A percentile compares a stretch with the other conserved stretches of the same genome.
Evolutionary conservation across 768 basidiomycete species (phyloP).

Genomic region (Amanita polypyramis): DNA sequence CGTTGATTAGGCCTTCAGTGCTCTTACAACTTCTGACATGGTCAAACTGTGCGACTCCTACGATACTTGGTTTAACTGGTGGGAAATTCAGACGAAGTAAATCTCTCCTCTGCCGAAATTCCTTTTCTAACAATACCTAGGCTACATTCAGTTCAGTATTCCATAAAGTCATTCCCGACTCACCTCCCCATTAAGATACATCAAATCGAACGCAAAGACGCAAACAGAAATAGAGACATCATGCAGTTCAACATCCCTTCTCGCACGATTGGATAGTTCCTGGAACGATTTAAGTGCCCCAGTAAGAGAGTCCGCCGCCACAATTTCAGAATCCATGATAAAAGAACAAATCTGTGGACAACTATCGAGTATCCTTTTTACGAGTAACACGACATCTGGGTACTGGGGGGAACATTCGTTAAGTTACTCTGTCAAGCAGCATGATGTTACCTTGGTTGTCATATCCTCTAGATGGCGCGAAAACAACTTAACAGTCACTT

Average conservation of each 20-base stretch:
- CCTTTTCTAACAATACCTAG: slow-evolving; percentile 55
- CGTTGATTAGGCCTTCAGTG: slow-evolving; percentile 42
- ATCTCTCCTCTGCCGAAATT: slow-evolving; percentile 62
- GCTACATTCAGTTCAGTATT: neutral
- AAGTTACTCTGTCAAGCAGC: slow-evolving; percentile 3
- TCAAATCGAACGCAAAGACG: slow-evolving; percentile 83
- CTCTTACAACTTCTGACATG: slow-evolving; percentile 72
- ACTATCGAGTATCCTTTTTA: slow-evolving; percentile 36
- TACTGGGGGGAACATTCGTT: slow-evolving; percentile 38
- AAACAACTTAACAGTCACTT: slow-evolving; percentile 52
- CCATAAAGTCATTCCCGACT: slow-evolving; percentile 15
- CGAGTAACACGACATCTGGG: slow-evolving; percentile 64
- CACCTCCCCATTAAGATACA: slow-evolving; percentile 77
- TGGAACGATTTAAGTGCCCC: slow-evolving; percentile 73
- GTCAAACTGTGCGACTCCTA: slow-evolving; percentile 46
- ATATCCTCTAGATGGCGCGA: slow-evolving; percentile 88
- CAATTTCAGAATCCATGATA: slow-evolving; percentile 81
- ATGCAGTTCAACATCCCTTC: slow-evolving; percentile 68
- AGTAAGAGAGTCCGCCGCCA: slow-evolving; percentile 60
- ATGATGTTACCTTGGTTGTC: slow-evolving; percentile 62
- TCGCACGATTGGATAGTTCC: slow-evolving; percentile 74
- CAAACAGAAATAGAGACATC: slow-evolving; percentile 74
- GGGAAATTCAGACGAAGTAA: slow-evolving; percentile 58
- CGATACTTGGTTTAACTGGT: slow-evolving; percentile 32
- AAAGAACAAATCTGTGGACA: slow-evolving; percentile 42